Percentiles rank a stretch among this genome's conserved stretches.
These are phyloP conservation scores for Bonia amplexicaulis DNA, from an alignment of 176 grass and related monocot genomes.

Conservation along the genomic window DNA sequence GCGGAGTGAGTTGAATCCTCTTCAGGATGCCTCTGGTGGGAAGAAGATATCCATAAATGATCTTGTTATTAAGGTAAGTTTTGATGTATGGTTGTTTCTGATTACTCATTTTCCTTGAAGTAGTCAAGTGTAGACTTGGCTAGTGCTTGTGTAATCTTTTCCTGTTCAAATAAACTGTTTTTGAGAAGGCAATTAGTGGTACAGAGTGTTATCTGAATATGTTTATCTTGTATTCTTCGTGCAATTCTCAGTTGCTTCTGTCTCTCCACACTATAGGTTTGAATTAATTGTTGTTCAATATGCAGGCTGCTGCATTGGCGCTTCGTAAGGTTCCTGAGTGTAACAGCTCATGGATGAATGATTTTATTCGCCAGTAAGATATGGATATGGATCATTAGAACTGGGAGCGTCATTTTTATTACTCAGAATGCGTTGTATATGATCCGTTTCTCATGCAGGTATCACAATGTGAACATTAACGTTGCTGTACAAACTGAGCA, in stretches of 20 bases:
- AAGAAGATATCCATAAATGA: constrained; percentile 71
- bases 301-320: constrained; percentile 65
- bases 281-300: neutral
- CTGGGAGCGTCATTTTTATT: too few relatives aligned
- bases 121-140: neutral
- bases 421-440: too few relatives aligned
- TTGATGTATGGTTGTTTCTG: neutral
- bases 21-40: constrained; percentile 71
- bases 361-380: too few relatives aligned
- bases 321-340: constrained; percentile 71
- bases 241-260: neutral
- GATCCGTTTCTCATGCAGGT: too few relatives aligned
- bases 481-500: constrained; percentile 67
- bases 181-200: neutral
- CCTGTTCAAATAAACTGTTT: neutral
- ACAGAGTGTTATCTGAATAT: neutral
- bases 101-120: neutral
- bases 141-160: neutral
- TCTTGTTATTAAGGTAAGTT: constrained; percentile 64
- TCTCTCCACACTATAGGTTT: neutral
- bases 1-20: constrained; percentile 50
- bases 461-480: constrained; percentile 44
- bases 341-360: constrained; percentile 76
- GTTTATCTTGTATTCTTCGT: neutral
- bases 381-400: too few relatives aligned